Percentiles rank a stretch among this genome's conserved stretches.
These are phyloP conservation scores for Nicotiana sylvestris DNA, from an alignment of 257 asterid species.

Conservation along the genomic window DNA sequence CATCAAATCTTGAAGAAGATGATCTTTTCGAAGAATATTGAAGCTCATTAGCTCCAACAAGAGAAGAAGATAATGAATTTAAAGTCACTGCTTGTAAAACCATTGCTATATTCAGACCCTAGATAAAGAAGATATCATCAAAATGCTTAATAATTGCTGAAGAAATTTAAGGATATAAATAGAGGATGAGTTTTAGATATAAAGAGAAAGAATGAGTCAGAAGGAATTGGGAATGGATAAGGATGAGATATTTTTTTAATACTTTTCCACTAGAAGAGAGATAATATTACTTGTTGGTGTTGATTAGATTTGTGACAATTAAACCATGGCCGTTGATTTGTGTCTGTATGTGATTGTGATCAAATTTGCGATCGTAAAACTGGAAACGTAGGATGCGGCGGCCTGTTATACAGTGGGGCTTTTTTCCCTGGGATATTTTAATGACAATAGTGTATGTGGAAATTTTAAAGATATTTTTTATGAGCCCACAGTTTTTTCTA, in stretches of 20 bases:
- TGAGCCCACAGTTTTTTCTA: neutral
- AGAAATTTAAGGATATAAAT: neutral
- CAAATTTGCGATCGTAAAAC: neutral
- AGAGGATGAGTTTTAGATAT: neutral
- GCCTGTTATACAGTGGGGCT: neutral
- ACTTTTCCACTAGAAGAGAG: neutral
- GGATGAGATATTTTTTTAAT: conserved; percentile 40
- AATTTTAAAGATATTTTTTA: neutral
- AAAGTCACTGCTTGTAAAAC: conserved; percentile 46
- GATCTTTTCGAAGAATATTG: conserved; percentile 20
- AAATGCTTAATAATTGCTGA: neutral
- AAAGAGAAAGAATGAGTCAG: neutral
- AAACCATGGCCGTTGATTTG: conserved; percentile 24
- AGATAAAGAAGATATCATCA: neutral
- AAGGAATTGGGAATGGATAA: conserved; percentile 40
- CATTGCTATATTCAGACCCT: conserved; percentile 4
- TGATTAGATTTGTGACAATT: neutral
- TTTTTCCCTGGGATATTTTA: neutral
- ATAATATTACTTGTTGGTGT: neutral
- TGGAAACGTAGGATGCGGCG: conserved; percentile 21
- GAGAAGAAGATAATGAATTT: conserved; percentile 26
- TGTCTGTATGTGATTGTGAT: conserved; percentile 12
- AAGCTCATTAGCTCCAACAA: conserved; percentile 26
- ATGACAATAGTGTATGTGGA: neutral
- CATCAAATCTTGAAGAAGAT: conserved; percentile 11